A percentile compares a stretch with the other conserved stretches of the same genome.
Evolutionary conservation across 139 green algal genomes (phyloP).

Genomic region (Diplosphaera chodatii): DNA sequence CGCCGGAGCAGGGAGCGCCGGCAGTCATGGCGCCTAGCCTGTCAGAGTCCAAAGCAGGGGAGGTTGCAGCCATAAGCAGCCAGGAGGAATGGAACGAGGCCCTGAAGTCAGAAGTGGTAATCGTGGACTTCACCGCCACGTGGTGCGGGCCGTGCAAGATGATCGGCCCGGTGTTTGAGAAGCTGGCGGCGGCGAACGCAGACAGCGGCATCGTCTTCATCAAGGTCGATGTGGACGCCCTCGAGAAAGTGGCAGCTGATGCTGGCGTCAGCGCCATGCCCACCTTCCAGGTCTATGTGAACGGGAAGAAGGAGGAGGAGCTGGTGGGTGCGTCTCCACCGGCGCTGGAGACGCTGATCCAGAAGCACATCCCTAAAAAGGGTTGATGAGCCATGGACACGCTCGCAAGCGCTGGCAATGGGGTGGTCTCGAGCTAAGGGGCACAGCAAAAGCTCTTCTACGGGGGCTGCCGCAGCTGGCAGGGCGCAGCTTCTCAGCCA

Average conservation of each 20-base stretch:
- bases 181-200: constrained; percentile 36
- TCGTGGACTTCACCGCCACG: constrained; percentile 73
- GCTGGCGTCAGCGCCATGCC: constrained; percentile 74
- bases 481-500: too few species aligned
- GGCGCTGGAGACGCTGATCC: constrained; percentile 44
- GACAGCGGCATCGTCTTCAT: constrained; percentile 47
- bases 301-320: constrained; percentile 53
- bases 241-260: constrained; percentile 44
- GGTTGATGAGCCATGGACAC: too few species aligned
- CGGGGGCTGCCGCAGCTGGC: too few species aligned
- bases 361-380: constrained; percentile 32
- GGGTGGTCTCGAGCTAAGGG: too few species aligned
- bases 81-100: background rate
- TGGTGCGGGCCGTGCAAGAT: constrained; percentile 82
- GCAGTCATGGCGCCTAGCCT: background rate
- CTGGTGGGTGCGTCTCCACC: constrained; percentile 53
- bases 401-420: too few species aligned
- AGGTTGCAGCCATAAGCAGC: background rate
- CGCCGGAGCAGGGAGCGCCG: too few species aligned
- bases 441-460: too few species aligned
- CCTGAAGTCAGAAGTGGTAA: background rate
- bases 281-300: constrained; percentile 73
- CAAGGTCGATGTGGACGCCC: constrained; percentile 30
- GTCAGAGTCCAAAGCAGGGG: background rate
- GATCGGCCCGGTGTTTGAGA: constrained; percentile 63